Conservation (phyloP, 2,329 filamentous ascomycete species). For the Alternaria atra region DNA sequence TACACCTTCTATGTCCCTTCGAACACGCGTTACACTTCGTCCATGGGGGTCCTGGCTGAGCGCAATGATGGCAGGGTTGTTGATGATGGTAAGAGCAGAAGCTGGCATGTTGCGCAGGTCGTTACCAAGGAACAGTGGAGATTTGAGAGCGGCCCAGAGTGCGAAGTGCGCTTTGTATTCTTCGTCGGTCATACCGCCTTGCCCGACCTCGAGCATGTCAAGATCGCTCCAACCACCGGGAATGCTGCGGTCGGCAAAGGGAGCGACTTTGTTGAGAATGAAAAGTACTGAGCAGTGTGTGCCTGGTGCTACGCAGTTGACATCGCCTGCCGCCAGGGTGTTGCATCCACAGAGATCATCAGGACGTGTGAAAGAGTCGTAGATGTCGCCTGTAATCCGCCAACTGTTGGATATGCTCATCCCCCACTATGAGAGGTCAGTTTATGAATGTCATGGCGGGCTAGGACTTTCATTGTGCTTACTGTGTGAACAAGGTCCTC, state of each 20-base stretch:
- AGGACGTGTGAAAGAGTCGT: constrained; percentile 41
- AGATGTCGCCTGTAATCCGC: constrained; percentile 44
- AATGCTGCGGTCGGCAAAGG: constrained; percentile 39
- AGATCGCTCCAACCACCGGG: constrained; percentile 43
- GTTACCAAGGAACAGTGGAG: constrained; percentile 56
- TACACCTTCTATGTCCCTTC: constrained; percentile 26
- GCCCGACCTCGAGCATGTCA: constrained; percentile 44
- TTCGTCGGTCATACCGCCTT: constrained; percentile 40
- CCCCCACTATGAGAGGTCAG: constrained; percentile 38
- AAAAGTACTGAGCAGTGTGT: constrained; percentile 42
- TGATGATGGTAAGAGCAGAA: constrained; percentile 53
- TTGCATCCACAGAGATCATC: constrained; percentile 41
- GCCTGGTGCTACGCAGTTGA: constrained; percentile 37
- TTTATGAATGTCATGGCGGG: background rate
- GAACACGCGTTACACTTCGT: constrained; percentile 32
- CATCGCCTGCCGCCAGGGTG: constrained; percentile 33
- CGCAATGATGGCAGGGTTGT: constrained; percentile 45
- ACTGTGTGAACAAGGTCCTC: constrained; percentile 41
- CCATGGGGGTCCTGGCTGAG: constrained; percentile 38
- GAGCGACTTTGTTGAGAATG: constrained; percentile 42
- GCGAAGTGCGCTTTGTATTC: constrained; percentile 54
- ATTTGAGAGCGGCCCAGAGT: constrained; percentile 54
- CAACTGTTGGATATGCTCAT: constrained; percentile 48
- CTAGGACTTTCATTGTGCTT: background rate
- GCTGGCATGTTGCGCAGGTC: constrained; percentile 50